Percentiles rank a stretch among this genome's conserved stretches.
phyloP scores from a whole-genome alignment of 202 grass and related monocot species.

The Dendrocalamus latiflorus region DNA sequence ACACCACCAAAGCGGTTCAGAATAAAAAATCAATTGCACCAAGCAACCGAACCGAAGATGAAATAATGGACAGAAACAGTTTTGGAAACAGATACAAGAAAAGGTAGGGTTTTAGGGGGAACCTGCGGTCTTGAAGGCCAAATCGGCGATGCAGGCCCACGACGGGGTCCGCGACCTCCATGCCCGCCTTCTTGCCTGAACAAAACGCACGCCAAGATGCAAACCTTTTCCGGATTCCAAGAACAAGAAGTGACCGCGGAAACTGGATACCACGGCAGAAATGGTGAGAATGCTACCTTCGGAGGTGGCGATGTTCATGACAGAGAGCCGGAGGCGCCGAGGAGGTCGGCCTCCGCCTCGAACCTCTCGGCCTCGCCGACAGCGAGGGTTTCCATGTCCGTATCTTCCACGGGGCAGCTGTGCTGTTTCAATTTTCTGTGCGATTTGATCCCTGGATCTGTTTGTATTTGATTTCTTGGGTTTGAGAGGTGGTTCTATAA shows the following conservation, averaged over 20 bases:
- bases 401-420: neutral
- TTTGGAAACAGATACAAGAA: neutral
- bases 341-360: slow-evolving; percentile 46
- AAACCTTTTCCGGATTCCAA: neutral
- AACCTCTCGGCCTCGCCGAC: slow-evolving; percentile 26
- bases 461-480: neutral
- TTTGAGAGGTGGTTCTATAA: neutral
- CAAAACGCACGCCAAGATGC: neutral
- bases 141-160: slow-evolving; percentile 68
- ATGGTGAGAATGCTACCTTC: slow-evolving; percentile 44
- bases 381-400: slow-evolving; percentile 18
- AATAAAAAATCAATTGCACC: neutral
- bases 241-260: neutral
- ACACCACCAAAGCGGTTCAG: neutral
- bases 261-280: neutral
- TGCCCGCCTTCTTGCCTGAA: slow-evolving; percentile 59
- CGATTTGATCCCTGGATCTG: neutral
- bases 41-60: neutral
- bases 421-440: neutral
- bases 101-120: neutral
- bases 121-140: slow-evolving; percentile 75
- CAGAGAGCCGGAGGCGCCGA: slow-evolving; percentile 61
- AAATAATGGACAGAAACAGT: neutral
- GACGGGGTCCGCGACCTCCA: slow-evolving; percentile 64
- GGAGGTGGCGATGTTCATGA: slow-evolving; percentile 64